A percentile compares a stretch with the other conserved stretches of the same genome.
These are phyloP conservation scores for Amyloporia xantha DNA, from an alignment of 768 basidiomycete species.

Conservation along the genomic window DNA sequence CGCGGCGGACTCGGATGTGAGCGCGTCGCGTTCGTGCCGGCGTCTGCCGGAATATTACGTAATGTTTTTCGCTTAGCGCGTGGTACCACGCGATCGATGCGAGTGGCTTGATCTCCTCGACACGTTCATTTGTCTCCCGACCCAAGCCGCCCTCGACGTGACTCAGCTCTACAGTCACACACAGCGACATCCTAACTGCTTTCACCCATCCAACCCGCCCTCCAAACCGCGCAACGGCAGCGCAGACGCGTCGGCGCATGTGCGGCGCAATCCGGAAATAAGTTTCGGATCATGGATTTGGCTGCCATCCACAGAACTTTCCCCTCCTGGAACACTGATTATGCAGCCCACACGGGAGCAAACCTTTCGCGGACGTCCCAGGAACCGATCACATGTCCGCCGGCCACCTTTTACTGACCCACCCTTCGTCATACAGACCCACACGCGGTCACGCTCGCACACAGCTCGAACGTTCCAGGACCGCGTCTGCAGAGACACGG, in stretches of 20 bases:
- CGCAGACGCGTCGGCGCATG: too few relatives aligned
- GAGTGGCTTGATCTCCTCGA: background rate
- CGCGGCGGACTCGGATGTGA: constrained; percentile 15
- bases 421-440: background rate
- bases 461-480: background rate
- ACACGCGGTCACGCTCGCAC: background rate
- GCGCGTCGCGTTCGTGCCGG: constrained; percentile 19
- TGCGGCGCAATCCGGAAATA: background rate
- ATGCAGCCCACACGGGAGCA: background rate
- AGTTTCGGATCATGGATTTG: background rate
- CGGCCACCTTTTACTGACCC: background rate
- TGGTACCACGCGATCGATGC: background rate
- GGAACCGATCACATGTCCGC: constrained; percentile 4
- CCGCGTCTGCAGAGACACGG: background rate
- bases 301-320: background rate
- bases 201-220: background rate
- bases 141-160: background rate
- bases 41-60: constrained; percentile 6
- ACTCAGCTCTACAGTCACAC: background rate
- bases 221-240: too few relatives aligned
- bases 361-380: background rate
- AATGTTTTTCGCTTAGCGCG: too few relatives aligned
- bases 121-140: background rate
- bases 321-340: background rate
- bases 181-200: background rate